phyloP scores from a whole-genome alignment of 352 stramenopile genomes.

The Phytophthora colocasiae region DNA sequence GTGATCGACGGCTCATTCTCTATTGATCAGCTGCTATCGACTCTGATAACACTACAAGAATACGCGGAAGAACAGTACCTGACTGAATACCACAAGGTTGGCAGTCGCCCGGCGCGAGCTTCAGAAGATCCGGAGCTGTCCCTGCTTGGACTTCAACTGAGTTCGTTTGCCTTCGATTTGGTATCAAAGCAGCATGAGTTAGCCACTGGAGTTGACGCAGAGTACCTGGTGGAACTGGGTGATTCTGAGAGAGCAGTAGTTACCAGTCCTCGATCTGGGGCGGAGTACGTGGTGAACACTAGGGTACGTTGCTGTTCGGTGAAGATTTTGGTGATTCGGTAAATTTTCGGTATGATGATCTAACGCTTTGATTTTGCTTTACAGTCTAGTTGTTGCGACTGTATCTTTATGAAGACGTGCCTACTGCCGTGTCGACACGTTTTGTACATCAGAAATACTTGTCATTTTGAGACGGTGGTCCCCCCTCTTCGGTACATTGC shows the following conservation, averaged over 20 bases:
- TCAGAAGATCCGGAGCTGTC: background rate
- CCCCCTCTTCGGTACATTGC: background rate
- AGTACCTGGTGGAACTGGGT: no score
- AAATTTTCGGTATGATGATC: background rate
- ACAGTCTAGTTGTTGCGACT: conserved; percentile 2
- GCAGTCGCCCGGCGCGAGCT: background rate
- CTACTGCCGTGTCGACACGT: conserved; percentile 14
- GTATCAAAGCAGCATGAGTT: no score
- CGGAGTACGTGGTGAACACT: no score
- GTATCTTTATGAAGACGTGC: conserved; percentile 18
- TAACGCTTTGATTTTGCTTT: no score
- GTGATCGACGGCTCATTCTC: no score
- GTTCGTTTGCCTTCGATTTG: background rate
- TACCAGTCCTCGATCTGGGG: no score
- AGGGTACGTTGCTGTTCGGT: no score
- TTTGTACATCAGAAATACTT: conserved; percentile 2
- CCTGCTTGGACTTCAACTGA: background rate
- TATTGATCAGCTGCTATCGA: no score
- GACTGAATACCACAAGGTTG: background rate
- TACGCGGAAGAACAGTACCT: no score
- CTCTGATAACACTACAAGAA: no score
- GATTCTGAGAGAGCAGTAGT: no score
- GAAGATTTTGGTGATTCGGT: background rate
- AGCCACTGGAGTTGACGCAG: no score
- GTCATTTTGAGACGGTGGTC: conserved; percentile 9